Percentiles rank a stretch among this genome's conserved stretches.
These are phyloP conservation scores for Pseudozyma pruni DNA, from an alignment of 1,284 basidiomycete species.

Conservation along the genomic window DNA sequence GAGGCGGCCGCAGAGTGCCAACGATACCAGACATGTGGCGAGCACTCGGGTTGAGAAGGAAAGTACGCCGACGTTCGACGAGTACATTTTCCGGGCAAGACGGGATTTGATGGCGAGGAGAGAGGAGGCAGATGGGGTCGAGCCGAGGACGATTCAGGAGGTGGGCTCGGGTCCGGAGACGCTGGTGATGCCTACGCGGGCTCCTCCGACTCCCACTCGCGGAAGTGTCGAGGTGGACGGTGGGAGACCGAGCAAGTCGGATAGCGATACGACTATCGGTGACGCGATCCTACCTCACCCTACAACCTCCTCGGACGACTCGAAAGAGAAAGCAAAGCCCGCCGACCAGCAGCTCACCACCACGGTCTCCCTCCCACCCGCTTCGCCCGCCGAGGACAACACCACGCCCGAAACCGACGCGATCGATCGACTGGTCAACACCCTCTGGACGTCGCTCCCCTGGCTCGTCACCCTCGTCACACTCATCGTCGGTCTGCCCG, in stretches of 20 bases:
- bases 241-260: slow-evolving; percentile 19
- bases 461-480: slow-evolving; percentile 38
- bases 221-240: neutral
- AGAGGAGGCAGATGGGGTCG: neutral
- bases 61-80: slow-evolving; percentile 26
- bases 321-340: no score
- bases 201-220: slow-evolving; percentile 10
- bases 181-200: slow-evolving; percentile 26
- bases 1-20: slow-evolving; percentile 21
- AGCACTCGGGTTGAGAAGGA: neutral
- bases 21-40: neutral
- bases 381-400: no score
- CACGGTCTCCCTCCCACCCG: no score
- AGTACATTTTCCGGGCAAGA: slow-evolving; percentile 24
- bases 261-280: slow-evolving; percentile 17
- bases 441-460: slow-evolving; percentile 42
- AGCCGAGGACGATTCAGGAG: slow-evolving; percentile 4
- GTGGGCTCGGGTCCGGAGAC: slow-evolving; percentile 1
- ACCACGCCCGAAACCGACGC: slow-evolving; percentile 37
- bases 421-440: slow-evolving; percentile 47
- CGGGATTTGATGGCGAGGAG: slow-evolving; percentile 7
- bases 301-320: neutral
- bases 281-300: slow-evolving; percentile 8
- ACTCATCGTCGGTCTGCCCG: slow-evolving; percentile 50
- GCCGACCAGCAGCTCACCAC: slow-evolving; percentile 1